Conservation (phyloP, 345 rosid genomes). For the Pistacia atlantica region DNA sequence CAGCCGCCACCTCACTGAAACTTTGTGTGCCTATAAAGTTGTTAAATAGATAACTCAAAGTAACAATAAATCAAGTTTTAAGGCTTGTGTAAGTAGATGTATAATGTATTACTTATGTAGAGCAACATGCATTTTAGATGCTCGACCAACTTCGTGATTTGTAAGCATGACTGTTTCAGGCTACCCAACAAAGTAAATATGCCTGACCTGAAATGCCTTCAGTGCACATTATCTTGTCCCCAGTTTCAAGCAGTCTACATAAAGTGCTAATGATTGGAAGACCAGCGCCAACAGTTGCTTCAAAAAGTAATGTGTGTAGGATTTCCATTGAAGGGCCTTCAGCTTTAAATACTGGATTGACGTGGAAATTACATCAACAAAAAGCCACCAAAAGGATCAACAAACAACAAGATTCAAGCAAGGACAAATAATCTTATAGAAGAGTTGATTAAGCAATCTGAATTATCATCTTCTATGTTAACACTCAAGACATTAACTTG, state of each 20-base stretch:
- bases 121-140: background rate
- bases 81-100: conserved; percentile 19
- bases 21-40: conserved; percentile 56
- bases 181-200: background rate
- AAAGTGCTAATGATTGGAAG: conserved; percentile 97
- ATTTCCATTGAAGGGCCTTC: conserved; percentile 94
- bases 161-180: no score
- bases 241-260: conserved; percentile 94
- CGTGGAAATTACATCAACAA: conserved; percentile 20
- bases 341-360: conserved; percentile 72
- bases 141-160: background rate
- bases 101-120: no score
- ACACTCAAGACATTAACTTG: background rate
- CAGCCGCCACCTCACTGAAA: conserved; percentile 82
- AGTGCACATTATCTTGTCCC: conserved; percentile 79
- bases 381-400: conserved; percentile 8
- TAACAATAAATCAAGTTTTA: conserved; percentile 28
- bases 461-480: background rate
- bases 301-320: conserved; percentile 97
- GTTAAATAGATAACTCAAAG: conserved; percentile 93
- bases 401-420: conserved; percentile 1
- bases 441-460: background rate
- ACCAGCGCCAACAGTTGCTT: conserved; percentile 99
- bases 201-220: conserved; percentile 90
- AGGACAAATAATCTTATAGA: background rate